Base-by-base conservation (phyloP, 768 basidiomycete genomes). In the Rickenella mellea region DNA sequence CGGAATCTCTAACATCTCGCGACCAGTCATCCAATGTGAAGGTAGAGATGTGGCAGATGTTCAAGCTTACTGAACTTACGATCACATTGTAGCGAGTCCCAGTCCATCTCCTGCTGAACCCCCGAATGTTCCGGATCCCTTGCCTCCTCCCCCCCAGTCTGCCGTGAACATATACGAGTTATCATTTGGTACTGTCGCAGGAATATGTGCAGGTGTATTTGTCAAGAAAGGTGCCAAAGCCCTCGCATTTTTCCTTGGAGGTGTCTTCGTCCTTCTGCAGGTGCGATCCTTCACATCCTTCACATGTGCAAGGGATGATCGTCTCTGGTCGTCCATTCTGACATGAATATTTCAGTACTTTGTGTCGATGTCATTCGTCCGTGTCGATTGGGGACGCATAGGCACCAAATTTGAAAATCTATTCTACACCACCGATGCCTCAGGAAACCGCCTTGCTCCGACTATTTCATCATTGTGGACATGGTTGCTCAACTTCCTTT, bases 181-280 rank as follows among this genome's bases (percentile, higher is more conserved):
- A 21, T 69, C 80, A 0, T 97, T 97, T 56, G 94, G 94, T 9
- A 87, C 90, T 4, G 80, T 86, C 0, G 76, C 80, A 43, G 94
- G 94, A 0, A 57, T 98, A 30, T 96, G 90, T 53, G 79, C 89
- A 0, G 94, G 94, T 0, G 72, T 98, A 0, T 98, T 98, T 55
- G 69, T 94, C 51, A 97, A 96, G 65, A 97, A 94, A 60, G 93
- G 94, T n/a, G 76, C 82, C 6, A 87, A 82, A 58, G 68, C 76
- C 2, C 61, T 82, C 9, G 94, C 92, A 0, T 92, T 90, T 63
- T 56, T 84, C 31, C 63, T 96, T n/a, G 94, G 94, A 3, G 91
- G 90, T 3, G 66, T 87, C 2, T 98, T 96, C 50, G 83, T 97
- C 17, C 62, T 97, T 33, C 73, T 98, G 7, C 92, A 94, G 75